Percentiles rank a stretch among this genome's conserved stretches.
Conservation (phyloP, 176 grass and related monocot species). For the Guadua angustifolia region DNA sequence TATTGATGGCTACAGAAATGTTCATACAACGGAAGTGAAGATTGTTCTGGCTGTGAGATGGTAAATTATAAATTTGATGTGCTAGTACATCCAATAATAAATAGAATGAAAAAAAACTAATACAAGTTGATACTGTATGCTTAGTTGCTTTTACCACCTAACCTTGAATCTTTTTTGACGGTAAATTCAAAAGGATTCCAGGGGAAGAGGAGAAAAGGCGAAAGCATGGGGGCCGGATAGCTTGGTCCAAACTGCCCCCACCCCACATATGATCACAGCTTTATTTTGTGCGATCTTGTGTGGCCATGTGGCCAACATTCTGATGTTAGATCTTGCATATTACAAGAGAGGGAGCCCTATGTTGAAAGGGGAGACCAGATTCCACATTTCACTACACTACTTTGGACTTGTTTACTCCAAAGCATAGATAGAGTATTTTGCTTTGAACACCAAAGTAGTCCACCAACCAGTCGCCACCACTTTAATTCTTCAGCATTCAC, state of each 20-base stretch:
- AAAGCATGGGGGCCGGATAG: not conserved
- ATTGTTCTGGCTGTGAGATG: not conserved
- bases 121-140: not conserved
- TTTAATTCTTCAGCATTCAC: too few relatives aligned
- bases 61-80: not conserved
- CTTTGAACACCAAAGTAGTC: not conserved
- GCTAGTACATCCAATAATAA: not conserved
- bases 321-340: not conserved
- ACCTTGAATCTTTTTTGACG: not conserved
- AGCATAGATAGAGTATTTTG: not conserved
- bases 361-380: too few relatives aligned
- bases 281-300: constrained; percentile 3
- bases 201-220: not conserved
- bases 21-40: not conserved
- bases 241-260: not conserved
- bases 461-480: too few relatives aligned
- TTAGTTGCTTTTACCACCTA: not conserved
- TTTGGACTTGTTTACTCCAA: too few relatives aligned
- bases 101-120: not conserved
- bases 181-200: not conserved
- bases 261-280: not conserved
- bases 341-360: too few relatives aligned
- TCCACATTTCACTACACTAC: too few relatives aligned
- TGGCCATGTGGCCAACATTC: constrained; percentile 27
- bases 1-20: not conserved